These are phyloP conservation scores for Aspergillus heteromorphus DNA, from an alignment of 495 filamentous ascomycete genomes.

Conservation along the genomic window DNA sequence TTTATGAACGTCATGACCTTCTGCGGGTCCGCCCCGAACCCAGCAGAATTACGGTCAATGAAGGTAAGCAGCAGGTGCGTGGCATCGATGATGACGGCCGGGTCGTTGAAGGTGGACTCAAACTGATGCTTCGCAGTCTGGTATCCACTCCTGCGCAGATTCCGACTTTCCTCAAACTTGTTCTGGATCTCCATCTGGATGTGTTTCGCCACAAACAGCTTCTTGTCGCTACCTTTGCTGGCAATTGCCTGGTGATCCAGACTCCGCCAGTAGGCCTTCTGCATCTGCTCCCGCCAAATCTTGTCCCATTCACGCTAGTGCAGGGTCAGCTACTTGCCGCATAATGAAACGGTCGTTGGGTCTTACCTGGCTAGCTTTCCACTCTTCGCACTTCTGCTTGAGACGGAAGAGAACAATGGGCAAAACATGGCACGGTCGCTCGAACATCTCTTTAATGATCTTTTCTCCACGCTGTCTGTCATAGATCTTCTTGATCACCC, in stretches of 20 bases:
- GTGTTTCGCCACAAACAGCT: slow-evolving; percentile 79
- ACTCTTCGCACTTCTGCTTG: slow-evolving; percentile 93
- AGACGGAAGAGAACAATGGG: slow-evolving; percentile 80
- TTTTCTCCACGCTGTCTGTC: slow-evolving; percentile 74
- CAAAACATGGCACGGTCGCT: slow-evolving; percentile 72
- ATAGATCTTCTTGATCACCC: slow-evolving; percentile 98
- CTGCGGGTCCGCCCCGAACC: slow-evolving; percentile 65
- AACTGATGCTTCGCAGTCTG: slow-evolving; percentile 66
- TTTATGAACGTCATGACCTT: slow-evolving; percentile 78
- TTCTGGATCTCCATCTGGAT: slow-evolving; percentile 79
- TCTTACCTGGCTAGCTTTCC: slow-evolving; percentile 76
- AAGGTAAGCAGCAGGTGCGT: slow-evolving; percentile 73
- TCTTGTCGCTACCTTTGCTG: slow-evolving; percentile 79
- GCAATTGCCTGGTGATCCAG: slow-evolving; percentile 92
- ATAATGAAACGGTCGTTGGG: background rate
- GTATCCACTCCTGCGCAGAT: slow-evolving; percentile 53
- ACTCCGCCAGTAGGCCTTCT: slow-evolving; percentile 87
- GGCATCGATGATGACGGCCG: slow-evolving; percentile 74
- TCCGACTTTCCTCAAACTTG: slow-evolving; percentile 79
- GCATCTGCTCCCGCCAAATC: slow-evolving; percentile 92
- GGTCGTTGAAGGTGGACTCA: slow-evolving; percentile 64
- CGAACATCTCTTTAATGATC: slow-evolving; percentile 78
- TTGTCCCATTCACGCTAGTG: slow-evolving; percentile 92
- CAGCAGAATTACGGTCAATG: slow-evolving; percentile 60
- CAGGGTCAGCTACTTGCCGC: background rate